A percentile compares a stretch with the other conserved stretches of the same genome.
Evolutionary conservation across 139 green algal species (phyloP).

Genomic region (Chlorella sp.): DNA sequence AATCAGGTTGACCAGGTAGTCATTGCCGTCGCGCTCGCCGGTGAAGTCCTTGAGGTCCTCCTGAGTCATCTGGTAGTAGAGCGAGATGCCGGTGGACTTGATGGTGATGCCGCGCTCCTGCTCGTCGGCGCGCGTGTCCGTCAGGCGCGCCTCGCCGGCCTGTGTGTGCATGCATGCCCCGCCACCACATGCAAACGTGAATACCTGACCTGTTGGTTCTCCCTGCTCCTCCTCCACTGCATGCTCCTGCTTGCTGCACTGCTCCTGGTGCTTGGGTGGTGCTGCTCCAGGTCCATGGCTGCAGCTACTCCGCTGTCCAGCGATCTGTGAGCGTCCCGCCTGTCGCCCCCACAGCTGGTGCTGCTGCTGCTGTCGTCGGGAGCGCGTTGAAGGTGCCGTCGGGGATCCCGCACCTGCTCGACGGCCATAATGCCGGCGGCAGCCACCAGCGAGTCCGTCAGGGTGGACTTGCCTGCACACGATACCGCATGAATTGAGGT

Average conservation of each 20-base stretch:
- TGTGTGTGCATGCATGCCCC: slow-evolving; percentile 17
- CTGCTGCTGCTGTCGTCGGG: neutral
- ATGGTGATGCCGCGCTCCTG: slow-evolving; percentile 99
- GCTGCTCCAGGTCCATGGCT: no score
- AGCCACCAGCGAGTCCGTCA: slow-evolving; percentile 97
- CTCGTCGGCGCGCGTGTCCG: slow-evolving; percentile 96
- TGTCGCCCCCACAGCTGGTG: neutral
- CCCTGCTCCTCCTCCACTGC: no score
- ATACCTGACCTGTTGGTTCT: no score
- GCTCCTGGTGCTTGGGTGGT: no score
- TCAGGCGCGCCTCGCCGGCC: slow-evolving; percentile 86
- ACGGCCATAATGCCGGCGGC: slow-evolving; percentile 98
- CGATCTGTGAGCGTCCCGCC: no score
- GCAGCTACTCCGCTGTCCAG: no score
- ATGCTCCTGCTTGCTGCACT: no score
- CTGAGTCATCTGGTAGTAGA: slow-evolving; percentile 93
- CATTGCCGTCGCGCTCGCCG: slow-evolving; percentile 76
- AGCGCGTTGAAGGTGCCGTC: no score
- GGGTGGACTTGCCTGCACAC: slow-evolving; percentile 89
- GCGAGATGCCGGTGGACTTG: slow-evolving; percentile 99
- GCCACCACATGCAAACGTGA: neutral
- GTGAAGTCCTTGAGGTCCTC: slow-evolving; percentile 67
- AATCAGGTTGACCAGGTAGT: slow-evolving; percentile 99
- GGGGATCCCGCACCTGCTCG: slow-evolving; percentile 66
- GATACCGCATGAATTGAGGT: neutral